phyloP scores from a whole-genome alignment of 805 yeast species.

The Myxozyma nipponensis region DNA sequence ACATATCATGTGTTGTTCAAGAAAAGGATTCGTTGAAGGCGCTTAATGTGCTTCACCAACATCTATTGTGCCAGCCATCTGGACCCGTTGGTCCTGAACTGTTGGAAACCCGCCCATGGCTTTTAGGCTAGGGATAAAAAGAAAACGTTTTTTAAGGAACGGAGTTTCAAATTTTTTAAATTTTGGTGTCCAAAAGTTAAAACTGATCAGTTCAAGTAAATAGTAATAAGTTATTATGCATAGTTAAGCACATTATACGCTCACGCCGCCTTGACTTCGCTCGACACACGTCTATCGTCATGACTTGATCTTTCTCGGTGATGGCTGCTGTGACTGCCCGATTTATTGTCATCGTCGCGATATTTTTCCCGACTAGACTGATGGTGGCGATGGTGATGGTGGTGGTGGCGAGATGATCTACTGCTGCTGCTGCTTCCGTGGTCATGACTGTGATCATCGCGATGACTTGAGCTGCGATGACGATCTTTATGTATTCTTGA shows the following conservation, averaged over 20 bases:
- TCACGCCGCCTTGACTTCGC: neutral
- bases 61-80: constrained; percentile 44
- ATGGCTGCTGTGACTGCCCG: neutral
- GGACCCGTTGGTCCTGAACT: constrained; percentile 13
- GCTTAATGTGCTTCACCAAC: constrained; percentile 76
- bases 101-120: constrained; percentile 24
- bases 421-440: neutral
- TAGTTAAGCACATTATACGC: too few relatives aligned
- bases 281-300: neutral
- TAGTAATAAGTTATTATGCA: too few relatives aligned
- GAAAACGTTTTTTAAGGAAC: too few relatives aligned
- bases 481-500: neutral
- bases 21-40: constrained; percentile 81
- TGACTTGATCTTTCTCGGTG: neutral
- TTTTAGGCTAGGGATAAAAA: constrained; percentile 5
- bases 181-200: too few relatives aligned
- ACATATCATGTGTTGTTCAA: constrained; percentile 90
- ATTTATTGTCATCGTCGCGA: too few relatives aligned
- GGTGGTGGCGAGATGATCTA: neutral
- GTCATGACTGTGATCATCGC: neutral
- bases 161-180: too few relatives aligned
- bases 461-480: neutral
- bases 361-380: neutral
- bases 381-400: neutral
- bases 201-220: too few relatives aligned